Evolutionary conservation across 75 land plant species (phyloP).

Genomic region (Pinus tabuliformis): DNA sequence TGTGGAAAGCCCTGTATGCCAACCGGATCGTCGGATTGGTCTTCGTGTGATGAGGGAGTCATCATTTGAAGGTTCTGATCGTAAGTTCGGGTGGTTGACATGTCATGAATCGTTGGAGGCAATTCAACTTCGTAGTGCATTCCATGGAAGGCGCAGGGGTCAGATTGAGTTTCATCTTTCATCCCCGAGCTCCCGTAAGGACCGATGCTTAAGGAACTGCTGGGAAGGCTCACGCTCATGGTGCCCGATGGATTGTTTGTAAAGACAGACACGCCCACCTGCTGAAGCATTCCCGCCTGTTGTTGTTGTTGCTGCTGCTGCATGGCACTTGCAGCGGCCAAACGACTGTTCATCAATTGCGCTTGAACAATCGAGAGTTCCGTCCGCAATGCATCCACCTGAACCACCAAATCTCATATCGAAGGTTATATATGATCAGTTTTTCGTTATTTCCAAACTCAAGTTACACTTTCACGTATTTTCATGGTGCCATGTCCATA

Average conservation of each 20-base stretch:
- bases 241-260: not conserved
- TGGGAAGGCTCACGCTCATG: not conserved
- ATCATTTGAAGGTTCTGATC: slow-evolving; percentile 4
- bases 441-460: too few relatives aligned
- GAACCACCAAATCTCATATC: too few relatives aligned
- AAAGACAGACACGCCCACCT: not conserved
- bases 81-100: not conserved
- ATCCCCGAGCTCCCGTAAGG: not conserved
- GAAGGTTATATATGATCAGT: too few relatives aligned
- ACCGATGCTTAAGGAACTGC: not conserved
- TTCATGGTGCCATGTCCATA: too few relatives aligned
- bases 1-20: slow-evolving; percentile 4
- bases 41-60: not conserved
- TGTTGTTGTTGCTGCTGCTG: slow-evolving; percentile 14
- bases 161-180: not conserved
- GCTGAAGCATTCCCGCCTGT: slow-evolving; percentile 23
- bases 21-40: not conserved
- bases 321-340: slow-evolving; percentile 27
- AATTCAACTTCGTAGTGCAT: slow-evolving; percentile 1
- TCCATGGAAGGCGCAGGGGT: slow-evolving; percentile 9
- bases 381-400: slow-evolving; percentile 51
- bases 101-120: slow-evolving; percentile 6
- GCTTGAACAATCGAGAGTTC: slow-evolving; percentile 48
- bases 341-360: slow-evolving; percentile 46
- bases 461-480: too few relatives aligned